Evolutionary conservation across 768 basidiomycete species (phyloP).

Genomic region (Phaeotremella skinneri): DNA sequence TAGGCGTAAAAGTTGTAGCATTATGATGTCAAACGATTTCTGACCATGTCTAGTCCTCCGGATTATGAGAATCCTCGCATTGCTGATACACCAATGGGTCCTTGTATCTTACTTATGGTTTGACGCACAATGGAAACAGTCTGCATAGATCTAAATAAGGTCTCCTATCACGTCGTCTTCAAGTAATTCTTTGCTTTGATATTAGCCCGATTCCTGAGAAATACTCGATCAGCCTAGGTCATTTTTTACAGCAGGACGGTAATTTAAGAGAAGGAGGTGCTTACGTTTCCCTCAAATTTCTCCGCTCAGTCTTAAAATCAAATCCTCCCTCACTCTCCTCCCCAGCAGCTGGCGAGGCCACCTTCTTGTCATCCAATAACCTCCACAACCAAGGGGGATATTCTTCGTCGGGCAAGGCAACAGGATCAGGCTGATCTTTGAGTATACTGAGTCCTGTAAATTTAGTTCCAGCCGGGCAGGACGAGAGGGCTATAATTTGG

Average conservation of each 20-base stretch:
- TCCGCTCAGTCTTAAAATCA: constrained; percentile 43
- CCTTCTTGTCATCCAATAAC: constrained; percentile 55
- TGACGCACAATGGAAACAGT: no score
- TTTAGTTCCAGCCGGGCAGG: constrained; percentile 62
- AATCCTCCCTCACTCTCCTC: constrained; percentile 17
- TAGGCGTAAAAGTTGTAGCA: background rate
- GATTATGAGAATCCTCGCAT: no score
- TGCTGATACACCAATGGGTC: no score
- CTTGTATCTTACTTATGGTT: no score
- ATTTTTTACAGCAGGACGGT: background rate
- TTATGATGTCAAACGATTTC: background rate
- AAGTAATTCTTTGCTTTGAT: constrained; percentile 84
- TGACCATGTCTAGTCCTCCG: no score
- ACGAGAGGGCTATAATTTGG: constrained; percentile 31
- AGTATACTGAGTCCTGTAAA: constrained; percentile 78
- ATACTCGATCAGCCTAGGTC: constrained; percentile 7
- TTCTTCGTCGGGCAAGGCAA: constrained; percentile 73
- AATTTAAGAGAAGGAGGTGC: constrained; percentile 11
- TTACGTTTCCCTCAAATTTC: constrained; percentile 42
- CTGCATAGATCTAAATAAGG: no score
- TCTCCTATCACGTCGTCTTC: constrained; percentile 59
- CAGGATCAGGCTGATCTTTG: constrained; percentile 73
- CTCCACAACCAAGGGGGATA: constrained; percentile 92
- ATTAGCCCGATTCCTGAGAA: constrained; percentile 55
- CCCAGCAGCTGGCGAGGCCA: constrained; percentile 11